Base-by-base conservation (phyloP, 2,329 filamentous ascomycete species). In the Davidsoniella eucalypti region DNA sequence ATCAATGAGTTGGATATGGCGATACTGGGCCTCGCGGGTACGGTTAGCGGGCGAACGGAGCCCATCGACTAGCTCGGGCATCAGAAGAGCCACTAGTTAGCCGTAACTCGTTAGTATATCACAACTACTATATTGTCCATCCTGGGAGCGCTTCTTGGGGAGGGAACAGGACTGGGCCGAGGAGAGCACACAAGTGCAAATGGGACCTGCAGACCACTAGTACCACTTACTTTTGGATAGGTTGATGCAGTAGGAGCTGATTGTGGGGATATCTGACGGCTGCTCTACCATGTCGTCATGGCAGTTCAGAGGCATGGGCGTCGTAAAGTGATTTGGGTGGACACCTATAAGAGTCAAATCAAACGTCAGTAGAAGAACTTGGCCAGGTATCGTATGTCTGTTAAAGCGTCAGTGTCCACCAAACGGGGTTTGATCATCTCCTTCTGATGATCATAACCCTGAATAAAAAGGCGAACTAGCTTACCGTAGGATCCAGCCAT, bases 401-500 rank as follows among this genome's bases (percentile, higher is more conserved):
- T n/a, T 18, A 33, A 3, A 5, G 1, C 26, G 26, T 21, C 21
- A 21, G 21, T 21, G 21, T 21, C 4, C 21, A 21, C 21, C 21
- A 21, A 21, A 21, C 21, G 3, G 21, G 21, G 21, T 21, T 21
- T 21, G 3, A 21, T 21, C 26, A 33, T 33, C 26, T 33, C 7
- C 26, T 33, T 12, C 10, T 33, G 6, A 10, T 33, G 10, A 10
- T 12, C 26, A 7, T 33, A 7, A 33, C 26, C 8, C 5, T 33
- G 6, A 26, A 5, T 10, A 17, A 8, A 16, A 16, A 10, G n/a
- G 8, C 26, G 17, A 37, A 12, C 23, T 10, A 18, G 42, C 47
- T 9, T 49, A 49, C 47, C 47, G 43, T 53, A 53, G 12, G 47
- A 50, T 18, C 51, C 51, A 10, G 51, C 51, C 51, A 53, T 53